Evolutionary conservation across 768 basidiomycete species (phyloP).

Genomic region (Thelephora ganbajun): DNA sequence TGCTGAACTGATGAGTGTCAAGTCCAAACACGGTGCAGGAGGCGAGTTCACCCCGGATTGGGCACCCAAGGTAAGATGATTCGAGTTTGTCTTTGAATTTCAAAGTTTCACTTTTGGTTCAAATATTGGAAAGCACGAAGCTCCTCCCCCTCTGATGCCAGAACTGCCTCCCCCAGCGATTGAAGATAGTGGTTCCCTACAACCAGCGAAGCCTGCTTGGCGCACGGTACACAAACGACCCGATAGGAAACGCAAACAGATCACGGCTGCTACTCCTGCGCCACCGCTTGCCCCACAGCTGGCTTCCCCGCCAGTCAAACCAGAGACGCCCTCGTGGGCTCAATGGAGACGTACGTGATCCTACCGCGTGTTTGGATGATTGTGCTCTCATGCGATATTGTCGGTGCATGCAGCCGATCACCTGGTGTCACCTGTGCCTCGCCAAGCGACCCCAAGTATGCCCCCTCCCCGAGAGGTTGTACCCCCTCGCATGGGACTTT

Average conservation of each 20-base stretch:
- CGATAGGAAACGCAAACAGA: constrained; percentile 29
- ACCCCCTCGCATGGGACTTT: constrained; percentile 49
- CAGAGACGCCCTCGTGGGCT: constrained; percentile 62
- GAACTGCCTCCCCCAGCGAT: constrained; percentile 20
- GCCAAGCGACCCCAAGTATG: constrained; percentile 18
- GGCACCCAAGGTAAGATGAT: constrained; percentile 38
- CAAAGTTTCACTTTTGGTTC: constrained; percentile 9
- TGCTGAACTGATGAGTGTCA: constrained; percentile 69
- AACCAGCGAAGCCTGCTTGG: constrained; percentile 58
- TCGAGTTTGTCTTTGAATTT: neutral
- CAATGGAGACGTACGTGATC: constrained; percentile 64
- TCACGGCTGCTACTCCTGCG: constrained; percentile 14
- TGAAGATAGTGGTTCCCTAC: constrained; percentile 28
- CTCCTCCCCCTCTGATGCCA: constrained; percentile 6
- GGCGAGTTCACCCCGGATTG: constrained; percentile 71
- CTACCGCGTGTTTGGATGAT: neutral
- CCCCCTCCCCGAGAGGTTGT: constrained; percentile 22
- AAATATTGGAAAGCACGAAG: constrained; percentile 14
- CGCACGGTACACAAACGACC: constrained; percentile 55
- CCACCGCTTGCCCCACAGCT: constrained; percentile 24
- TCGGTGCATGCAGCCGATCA: constrained; percentile 40
- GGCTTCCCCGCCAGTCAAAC: constrained; percentile 30
- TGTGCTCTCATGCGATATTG: neutral
- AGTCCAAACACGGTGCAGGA: constrained; percentile 69
- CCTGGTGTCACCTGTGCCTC: constrained; percentile 34